Conservation (phyloP, 164 flowering plant species). For the Houttuynia cordata region DNA sequence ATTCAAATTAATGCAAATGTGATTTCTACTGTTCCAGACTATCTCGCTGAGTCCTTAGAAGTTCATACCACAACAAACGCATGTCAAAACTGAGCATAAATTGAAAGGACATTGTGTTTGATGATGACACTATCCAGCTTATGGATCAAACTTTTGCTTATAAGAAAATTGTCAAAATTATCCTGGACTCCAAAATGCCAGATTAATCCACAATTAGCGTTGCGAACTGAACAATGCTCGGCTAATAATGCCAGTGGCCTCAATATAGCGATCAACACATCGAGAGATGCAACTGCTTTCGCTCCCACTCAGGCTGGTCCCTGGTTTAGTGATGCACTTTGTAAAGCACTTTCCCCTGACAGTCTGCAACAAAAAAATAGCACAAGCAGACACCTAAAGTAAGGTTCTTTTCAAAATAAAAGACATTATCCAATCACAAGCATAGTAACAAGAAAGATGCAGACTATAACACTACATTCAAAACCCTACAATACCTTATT, state of each 20-base stretch:
- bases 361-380: slow-evolving; percentile 32
- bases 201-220: slow-evolving; percentile 16
- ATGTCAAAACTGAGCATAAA: neutral
- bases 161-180: neutral
- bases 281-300: slow-evolving; percentile 93
- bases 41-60: too few species aligned
- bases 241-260: slow-evolving; percentile 80
- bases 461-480: neutral
- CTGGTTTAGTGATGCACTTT: slow-evolving; percentile 89
- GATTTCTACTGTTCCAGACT: too few species aligned
- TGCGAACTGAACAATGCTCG: slow-evolving; percentile 47
- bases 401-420: neutral
- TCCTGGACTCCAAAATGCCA: neutral
- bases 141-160: too few species aligned
- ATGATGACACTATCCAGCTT: neutral
- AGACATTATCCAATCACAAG: neutral
- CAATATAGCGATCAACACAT: slow-evolving; percentile 93
- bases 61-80: neutral
- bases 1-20: too few species aligned
- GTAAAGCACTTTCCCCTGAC: slow-evolving; percentile 81
- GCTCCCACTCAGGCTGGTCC: slow-evolving; percentile 78
- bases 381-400: neutral
- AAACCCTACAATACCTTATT: neutral
- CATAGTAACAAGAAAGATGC: neutral
- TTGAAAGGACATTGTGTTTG: neutral